Conservation (phyloP, 208 protist genomes). For the Leishmania gerbilli region DNA sequence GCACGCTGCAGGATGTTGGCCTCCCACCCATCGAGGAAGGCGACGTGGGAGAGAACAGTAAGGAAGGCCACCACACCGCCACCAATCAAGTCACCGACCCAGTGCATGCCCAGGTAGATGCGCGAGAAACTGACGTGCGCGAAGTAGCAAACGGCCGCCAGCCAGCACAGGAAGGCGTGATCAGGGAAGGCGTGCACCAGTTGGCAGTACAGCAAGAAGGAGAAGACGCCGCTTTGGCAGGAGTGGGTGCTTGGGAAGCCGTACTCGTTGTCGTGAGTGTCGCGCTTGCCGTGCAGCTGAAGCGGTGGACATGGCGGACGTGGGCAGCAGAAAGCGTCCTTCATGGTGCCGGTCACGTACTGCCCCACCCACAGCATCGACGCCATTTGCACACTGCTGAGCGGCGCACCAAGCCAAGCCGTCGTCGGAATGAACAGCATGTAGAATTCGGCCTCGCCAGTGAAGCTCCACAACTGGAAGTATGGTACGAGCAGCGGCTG, state of each 20-base stretch:
- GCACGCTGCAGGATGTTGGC: constrained; percentile 19
- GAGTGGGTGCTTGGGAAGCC: constrained; percentile 77
- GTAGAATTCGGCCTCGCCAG: constrained; percentile 79
- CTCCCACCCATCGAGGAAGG: constrained; percentile 46
- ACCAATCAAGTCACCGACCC: constrained; percentile 66
- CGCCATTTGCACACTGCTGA: constrained; percentile 34
- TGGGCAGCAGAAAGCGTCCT: constrained; percentile 63
- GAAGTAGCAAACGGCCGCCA: constrained; percentile 41
- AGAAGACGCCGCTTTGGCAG: constrained; percentile 56
- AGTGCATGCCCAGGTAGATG: constrained; percentile 80
- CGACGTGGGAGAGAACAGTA: constrained; percentile 45
- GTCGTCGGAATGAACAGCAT: constrained; percentile 58
- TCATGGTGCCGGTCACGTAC: constrained; percentile 63
- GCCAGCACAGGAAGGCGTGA: constrained; percentile 41
- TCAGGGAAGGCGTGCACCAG: constrained; percentile 42
- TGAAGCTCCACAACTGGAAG: constrained; percentile 66
- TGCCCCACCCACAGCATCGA: constrained; percentile 65
- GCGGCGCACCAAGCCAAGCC: constrained; percentile 43
- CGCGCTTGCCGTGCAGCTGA: constrained; percentile 43
- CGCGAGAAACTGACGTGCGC: constrained; percentile 62
- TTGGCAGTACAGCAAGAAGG: constrained; percentile 52
- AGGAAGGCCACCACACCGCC: constrained; percentile 45
- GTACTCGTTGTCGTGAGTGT: constrained; percentile 68
- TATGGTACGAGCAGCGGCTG: constrained; percentile 42
- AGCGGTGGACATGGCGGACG: constrained; percentile 74